Evolutionary conservation across 73 alveolate genomes (phyloP).

Genomic region (Strombidium stylifer): DNA sequence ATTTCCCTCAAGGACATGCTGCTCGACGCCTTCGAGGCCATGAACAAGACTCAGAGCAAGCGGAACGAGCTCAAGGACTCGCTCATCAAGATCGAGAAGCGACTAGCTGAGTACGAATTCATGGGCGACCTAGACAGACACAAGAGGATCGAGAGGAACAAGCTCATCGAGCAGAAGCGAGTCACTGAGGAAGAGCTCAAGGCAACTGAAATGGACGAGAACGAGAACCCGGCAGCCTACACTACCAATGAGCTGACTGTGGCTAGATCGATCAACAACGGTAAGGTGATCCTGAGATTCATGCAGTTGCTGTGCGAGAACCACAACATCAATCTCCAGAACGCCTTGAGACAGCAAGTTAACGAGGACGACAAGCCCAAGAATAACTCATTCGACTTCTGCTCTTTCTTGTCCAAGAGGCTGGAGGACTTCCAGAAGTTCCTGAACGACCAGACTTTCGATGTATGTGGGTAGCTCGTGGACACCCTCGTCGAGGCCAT

Average conservation of each 20-base stretch:
- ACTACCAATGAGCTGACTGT: too few species aligned
- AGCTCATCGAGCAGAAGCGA: too few species aligned
- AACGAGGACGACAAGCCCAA: constrained; percentile 27
- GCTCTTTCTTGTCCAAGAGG: constrained; percentile 19
- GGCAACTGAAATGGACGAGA: too few species aligned
- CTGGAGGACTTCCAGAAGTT: constrained; percentile 41
- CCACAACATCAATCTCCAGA: constrained; percentile 61
- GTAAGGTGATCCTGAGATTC: constrained; percentile 22
- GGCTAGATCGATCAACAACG: too few species aligned
- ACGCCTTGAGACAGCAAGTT: constrained; percentile 55
- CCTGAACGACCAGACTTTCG: constrained; percentile 21
- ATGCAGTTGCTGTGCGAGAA: constrained; percentile 69
- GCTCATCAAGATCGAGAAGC: too few species aligned
- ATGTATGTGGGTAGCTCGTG: constrained; percentile 33
- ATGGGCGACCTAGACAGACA: too few species aligned
- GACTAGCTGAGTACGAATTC: too few species aligned
- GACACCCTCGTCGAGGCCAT: constrained; percentile 68
- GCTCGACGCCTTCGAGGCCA: constrained; percentile 2
- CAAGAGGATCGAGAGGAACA: too few species aligned
- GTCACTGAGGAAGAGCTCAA: too few species aligned
- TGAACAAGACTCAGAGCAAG: constrained; percentile 37
- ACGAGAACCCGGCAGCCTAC: too few species aligned
- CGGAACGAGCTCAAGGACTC: too few species aligned
- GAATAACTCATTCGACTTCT: constrained; percentile 50
- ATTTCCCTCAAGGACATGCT: constrained; percentile 30